These are phyloP conservation scores for Yamadazyma buinensis DNA, from an alignment of 1,139 yeast genomes.

Conservation along the genomic window DNA sequence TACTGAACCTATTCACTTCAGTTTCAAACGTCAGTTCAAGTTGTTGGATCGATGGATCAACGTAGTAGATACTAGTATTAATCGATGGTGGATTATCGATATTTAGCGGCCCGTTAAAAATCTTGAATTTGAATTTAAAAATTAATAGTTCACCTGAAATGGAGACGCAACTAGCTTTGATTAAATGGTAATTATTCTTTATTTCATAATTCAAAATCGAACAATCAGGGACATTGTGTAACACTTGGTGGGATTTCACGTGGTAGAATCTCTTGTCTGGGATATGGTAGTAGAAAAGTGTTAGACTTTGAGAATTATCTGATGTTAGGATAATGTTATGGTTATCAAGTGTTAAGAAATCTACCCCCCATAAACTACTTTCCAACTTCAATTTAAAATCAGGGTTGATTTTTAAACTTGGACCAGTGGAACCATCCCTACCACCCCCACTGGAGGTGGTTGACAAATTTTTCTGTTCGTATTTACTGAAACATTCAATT, in stretches of 20 bases:
- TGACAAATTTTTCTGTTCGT: too few relatives aligned
- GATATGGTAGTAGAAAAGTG: constrained; percentile 35
- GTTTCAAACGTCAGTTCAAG: constrained; percentile 18
- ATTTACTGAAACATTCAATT: constrained; percentile 15
- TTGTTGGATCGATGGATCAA: constrained; percentile 28
- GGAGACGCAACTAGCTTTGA: constrained; percentile 37
- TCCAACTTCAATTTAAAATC: constrained; percentile 34
- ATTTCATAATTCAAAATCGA: constrained; percentile 29
- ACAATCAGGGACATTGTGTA: constrained; percentile 61
- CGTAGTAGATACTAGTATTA: constrained; percentile 17
- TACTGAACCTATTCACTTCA: constrained; percentile 15
- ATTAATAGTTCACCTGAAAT: constrained; percentile 47
- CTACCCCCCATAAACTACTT: constrained; percentile 68
- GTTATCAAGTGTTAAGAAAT: constrained; percentile 21
- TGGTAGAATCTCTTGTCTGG: constrained; percentile 27
- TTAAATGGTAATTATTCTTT: constrained; percentile 15
- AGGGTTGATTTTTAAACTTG: constrained; percentile 25
- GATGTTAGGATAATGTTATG: constrained; percentile 47
- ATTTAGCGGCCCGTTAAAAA: constrained; percentile 27
- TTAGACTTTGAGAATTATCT: constrained; percentile 52
- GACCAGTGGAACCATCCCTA: too few relatives aligned
- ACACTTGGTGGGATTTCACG: constrained; percentile 38
- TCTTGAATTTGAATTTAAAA: constrained; percentile 30
- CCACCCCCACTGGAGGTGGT: too few relatives aligned
- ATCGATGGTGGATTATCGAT: not conserved